Evolutionary conservation across 345 rosid genomes (phyloP).

Genomic region (Syzygium jambos): DNA sequence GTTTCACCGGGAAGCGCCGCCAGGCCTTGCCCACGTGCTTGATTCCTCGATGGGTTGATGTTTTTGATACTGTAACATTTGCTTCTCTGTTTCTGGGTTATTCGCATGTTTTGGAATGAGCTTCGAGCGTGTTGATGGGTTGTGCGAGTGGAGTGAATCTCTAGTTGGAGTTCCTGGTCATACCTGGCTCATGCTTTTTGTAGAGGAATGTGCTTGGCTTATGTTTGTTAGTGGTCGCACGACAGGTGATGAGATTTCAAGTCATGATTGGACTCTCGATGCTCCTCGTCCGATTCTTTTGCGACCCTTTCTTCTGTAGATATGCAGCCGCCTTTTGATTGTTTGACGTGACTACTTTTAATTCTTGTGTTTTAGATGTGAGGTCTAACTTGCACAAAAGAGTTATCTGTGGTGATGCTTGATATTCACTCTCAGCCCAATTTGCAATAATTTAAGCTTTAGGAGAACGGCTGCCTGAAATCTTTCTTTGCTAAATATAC

Average conservation of each 20-base stretch:
- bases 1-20: neutral
- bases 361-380: neutral
- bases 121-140: neutral
- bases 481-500: neutral
- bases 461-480: neutral
- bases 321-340: neutral
- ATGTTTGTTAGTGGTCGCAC: neutral
- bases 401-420: neutral
- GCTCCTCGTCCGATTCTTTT: neutral
- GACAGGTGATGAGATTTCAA: neutral
- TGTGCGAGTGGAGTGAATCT: neutral
- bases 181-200: neutral
- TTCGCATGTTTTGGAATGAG: neutral
- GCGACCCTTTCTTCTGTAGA: neutral
- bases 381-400: neutral
- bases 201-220: neutral
- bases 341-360: neutral
- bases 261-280: neutral
- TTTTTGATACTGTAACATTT: neutral
- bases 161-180: neutral
- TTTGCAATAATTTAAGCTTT: neutral
- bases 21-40: neutral
- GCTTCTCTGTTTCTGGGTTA: neutral
- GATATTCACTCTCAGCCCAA: neutral
- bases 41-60: neutral